Percentiles rank a stretch among this genome's conserved stretches.
phyloP scores from a whole-genome alignment of 495 filamentous ascomycete genomes.

The Cladorrhinum samala region DNA sequence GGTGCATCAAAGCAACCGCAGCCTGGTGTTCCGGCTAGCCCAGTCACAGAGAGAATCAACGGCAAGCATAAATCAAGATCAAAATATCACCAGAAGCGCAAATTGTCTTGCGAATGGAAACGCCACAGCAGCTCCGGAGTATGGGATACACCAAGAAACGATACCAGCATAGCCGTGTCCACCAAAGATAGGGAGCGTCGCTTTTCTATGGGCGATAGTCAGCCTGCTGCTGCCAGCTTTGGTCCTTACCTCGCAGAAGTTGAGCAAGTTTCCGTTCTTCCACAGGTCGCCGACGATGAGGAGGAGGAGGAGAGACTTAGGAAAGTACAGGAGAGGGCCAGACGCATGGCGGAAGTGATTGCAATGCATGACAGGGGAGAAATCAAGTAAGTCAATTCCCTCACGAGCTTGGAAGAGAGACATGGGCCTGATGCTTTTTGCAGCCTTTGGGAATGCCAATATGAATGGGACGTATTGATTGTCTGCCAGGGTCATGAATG shows the following conservation, averaged over 20 bases:
- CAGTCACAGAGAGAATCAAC: not conserved
- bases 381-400: slow-evolving; percentile 4
- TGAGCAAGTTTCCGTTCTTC: not conserved
- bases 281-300: not conserved
- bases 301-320: not conserved
- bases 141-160: not conserved
- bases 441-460: slow-evolving; percentile 14
- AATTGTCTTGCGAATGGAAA: not conserved
- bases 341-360: slow-evolving; percentile 1
- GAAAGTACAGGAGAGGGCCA: not conserved
- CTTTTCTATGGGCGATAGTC: too few species aligned
- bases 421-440: not conserved
- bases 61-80: not conserved
- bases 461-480: slow-evolving; percentile 18
- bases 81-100: not conserved
- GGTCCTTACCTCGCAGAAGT: not conserved
- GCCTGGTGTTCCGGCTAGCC: not conserved
- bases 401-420: not conserved
- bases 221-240: too few species aligned
- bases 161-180: not conserved
- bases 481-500: slow-evolving; percentile 1
- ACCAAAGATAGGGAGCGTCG: not conserved
- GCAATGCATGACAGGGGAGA: slow-evolving; percentile 3
- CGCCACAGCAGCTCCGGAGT: not conserved
- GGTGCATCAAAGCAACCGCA: not conserved